Conservation (phyloP, 2,329 filamentous ascomycete species). For the Ophiostoma angusticollis region DNA sequence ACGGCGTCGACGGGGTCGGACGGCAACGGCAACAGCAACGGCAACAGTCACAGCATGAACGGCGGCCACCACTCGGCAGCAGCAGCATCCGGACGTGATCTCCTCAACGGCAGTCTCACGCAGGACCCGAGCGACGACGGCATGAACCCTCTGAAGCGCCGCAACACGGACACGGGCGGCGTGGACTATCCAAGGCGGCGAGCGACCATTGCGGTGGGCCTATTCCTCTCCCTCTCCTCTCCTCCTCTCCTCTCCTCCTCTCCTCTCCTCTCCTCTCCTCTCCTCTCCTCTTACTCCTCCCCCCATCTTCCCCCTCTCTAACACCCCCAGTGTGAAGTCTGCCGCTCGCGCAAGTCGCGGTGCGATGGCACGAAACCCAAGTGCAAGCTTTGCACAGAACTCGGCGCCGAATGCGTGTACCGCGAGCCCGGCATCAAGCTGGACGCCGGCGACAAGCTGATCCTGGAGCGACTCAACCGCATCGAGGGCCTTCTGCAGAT, state of each 20-base stretch:
- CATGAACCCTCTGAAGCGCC: constrained; percentile 46
- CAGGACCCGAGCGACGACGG: constrained; percentile 35
- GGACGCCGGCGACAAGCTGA: constrained; percentile 75
- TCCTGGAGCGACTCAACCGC: constrained; percentile 62
- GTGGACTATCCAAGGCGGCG: constrained; percentile 52
- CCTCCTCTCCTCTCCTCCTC: not conserved
- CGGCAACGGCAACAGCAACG: not conserved
- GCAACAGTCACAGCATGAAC: not conserved
- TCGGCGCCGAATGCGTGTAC: constrained; percentile 74
- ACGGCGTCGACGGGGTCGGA: constrained; percentile 30
- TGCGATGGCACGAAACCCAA: constrained; percentile 72
- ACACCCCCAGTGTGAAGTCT: constrained; percentile 58
- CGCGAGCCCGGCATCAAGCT: constrained; percentile 78
- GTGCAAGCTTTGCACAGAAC: constrained; percentile 70
- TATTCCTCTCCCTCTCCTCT: not conserved
- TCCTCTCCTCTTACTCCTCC: constrained; percentile 12
- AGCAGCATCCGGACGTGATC: constrained; percentile 21
- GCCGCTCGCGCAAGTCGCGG: constrained; percentile 65
- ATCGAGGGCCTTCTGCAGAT: constrained; percentile 72
- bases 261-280: constrained; percentile 6
- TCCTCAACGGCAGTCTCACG: not conserved
- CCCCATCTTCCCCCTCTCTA: constrained; percentile 3
- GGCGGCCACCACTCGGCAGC: not conserved
- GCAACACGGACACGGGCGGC: constrained; percentile 43
- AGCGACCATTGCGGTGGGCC: constrained; percentile 52